Conservation (phyloP, 2,329 filamentous ascomycete species). For the Zopfia rhizophila region DNA sequence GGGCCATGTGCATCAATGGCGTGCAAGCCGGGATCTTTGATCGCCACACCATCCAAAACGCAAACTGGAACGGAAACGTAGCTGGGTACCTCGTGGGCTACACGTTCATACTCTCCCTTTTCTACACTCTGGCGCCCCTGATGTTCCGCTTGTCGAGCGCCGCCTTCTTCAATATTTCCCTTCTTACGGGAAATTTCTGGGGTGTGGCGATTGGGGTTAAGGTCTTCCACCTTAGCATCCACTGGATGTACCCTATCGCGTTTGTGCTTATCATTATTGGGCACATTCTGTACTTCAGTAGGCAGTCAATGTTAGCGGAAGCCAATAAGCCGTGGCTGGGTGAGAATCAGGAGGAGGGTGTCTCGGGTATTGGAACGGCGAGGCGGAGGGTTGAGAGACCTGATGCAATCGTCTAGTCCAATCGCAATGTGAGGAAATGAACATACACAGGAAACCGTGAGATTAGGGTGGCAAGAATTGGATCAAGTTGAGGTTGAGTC, state of each 20-base stretch:
- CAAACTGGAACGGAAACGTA: slow-evolving; percentile 62
- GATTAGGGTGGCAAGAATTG: too few relatives aligned
- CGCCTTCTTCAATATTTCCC: slow-evolving; percentile 95
- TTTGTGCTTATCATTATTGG: slow-evolving; percentile 93
- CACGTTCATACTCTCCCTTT: slow-evolving; percentile 82
- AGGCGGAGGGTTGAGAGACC: slow-evolving; percentile 68
- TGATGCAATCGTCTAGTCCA: slow-evolving; percentile 50
- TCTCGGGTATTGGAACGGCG: slow-evolving; percentile 84
- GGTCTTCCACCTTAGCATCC: slow-evolving; percentile 82
- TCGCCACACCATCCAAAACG: slow-evolving; percentile 70
- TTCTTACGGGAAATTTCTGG: slow-evolving; percentile 97
- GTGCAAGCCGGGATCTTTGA: slow-evolving; percentile 93
- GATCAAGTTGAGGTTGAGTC: too few relatives aligned
- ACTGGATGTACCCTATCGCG: slow-evolving; percentile 94
- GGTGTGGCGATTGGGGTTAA: slow-evolving; percentile 90
- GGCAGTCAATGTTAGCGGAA: slow-evolving; percentile 84
- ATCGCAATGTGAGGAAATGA: too few relatives aligned
- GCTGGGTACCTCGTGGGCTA: slow-evolving; percentile 90
- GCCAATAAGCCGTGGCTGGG: slow-evolving; percentile 96
- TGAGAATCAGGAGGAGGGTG: slow-evolving; percentile 81
- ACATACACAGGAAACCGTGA: too few relatives aligned
- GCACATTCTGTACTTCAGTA: slow-evolving; percentile 86
- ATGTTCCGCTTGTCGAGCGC: slow-evolving; percentile 90
- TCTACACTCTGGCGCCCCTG: slow-evolving; percentile 88
- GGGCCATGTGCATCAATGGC: slow-evolving; percentile 90